Percentiles rank a stretch among this genome's conserved stretches.
These are phyloP conservation scores for Moelleriella libera DNA, from an alignment of 2,329 filamentous ascomycete species.

Conservation along the genomic window DNA sequence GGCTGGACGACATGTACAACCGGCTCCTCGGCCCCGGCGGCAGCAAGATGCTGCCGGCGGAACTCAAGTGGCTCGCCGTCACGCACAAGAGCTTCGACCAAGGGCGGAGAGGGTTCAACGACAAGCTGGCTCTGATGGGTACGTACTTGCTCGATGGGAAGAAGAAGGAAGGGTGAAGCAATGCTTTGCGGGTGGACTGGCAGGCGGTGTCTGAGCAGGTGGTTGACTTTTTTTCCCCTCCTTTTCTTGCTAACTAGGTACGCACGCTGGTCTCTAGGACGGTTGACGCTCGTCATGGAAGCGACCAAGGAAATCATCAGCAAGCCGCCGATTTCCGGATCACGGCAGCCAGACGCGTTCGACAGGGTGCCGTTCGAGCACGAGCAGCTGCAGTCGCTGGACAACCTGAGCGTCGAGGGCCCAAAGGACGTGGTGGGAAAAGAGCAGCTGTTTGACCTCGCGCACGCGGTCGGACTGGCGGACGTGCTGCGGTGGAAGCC, in stretches of 20 bases:
- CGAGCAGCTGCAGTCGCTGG: conserved; percentile 55
- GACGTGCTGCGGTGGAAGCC: conserved; percentile 83
- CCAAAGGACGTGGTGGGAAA: conserved; percentile 50
- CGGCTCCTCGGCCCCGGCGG: conserved; percentile 61
- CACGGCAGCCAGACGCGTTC: conserved; percentile 27
- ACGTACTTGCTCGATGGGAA: conserved; percentile 12
- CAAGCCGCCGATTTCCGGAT: conserved; percentile 13
- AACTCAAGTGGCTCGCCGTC: conserved; percentile 91
- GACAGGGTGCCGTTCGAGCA: conserved; percentile 55
- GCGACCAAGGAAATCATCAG: conserved; percentile 23
- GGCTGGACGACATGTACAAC: conserved; percentile 66
- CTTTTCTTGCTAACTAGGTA: background rate
- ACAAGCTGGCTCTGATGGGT: conserved; percentile 83
- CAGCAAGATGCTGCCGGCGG: conserved; percentile 64
- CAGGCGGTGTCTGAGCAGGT: no score
- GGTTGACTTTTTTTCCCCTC: no score
- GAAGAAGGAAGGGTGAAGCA: background rate
- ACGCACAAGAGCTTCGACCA: conserved; percentile 99
- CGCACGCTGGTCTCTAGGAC: conserved; percentile 12
- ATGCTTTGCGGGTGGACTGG: no score
- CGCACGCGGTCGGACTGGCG: conserved; percentile 53
- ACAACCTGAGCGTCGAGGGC: conserved; percentile 50
- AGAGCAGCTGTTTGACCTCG: conserved; percentile 53
- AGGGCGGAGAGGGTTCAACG: conserved; percentile 86
- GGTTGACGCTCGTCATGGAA: conserved; percentile 23